phyloP scores from a whole-genome alignment of 2,329 filamentous ascomycete species.

The Stachybotrys elegans region DNA sequence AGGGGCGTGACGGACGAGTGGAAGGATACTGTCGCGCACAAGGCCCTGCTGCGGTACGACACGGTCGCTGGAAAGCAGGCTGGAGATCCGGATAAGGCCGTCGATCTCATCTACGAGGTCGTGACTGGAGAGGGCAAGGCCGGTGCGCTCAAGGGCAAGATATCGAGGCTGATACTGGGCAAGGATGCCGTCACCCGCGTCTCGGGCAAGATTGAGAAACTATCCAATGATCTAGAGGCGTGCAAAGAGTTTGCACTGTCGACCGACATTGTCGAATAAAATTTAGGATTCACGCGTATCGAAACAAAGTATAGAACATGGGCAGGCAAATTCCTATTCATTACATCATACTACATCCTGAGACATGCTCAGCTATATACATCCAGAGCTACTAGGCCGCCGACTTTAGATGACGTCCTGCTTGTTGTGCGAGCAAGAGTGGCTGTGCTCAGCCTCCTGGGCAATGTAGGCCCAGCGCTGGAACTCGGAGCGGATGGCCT shows the following conservation, averaged over 20 bases:
- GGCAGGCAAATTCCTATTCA: too few species aligned
- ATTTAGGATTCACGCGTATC: too few species aligned
- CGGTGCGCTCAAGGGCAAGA: conserved; percentile 16
- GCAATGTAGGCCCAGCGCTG: conserved; percentile 18
- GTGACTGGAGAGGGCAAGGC: conserved; percentile 23
- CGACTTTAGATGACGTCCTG: conserved; percentile 15
- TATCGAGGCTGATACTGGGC: conserved; percentile 27
- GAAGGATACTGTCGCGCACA: conserved; percentile 19
- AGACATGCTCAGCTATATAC: neutral
- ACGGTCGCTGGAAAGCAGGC: conserved; percentile 26
- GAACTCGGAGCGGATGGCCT: conserved; percentile 18
- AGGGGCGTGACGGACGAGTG: conserved; percentile 19
- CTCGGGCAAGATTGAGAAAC: conserved; percentile 15
- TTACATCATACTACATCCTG: too few species aligned
- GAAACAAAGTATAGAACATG: too few species aligned
- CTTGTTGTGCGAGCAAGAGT: conserved; percentile 18
- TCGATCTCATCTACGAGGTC: conserved; percentile 31
- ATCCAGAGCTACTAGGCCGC: neutral
- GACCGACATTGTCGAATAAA: neutral
- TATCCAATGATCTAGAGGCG: conserved; percentile 11
- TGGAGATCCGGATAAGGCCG: conserved; percentile 33
- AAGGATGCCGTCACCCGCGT: conserved; percentile 25
- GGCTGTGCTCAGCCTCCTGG: conserved; percentile 19
- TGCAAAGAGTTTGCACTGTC: neutral
- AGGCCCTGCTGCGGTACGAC: conserved; percentile 18